These are phyloP conservation scores for Ceratopteris richardii DNA, from an alignment of 75 land plant genomes.

Conservation along the genomic window DNA sequence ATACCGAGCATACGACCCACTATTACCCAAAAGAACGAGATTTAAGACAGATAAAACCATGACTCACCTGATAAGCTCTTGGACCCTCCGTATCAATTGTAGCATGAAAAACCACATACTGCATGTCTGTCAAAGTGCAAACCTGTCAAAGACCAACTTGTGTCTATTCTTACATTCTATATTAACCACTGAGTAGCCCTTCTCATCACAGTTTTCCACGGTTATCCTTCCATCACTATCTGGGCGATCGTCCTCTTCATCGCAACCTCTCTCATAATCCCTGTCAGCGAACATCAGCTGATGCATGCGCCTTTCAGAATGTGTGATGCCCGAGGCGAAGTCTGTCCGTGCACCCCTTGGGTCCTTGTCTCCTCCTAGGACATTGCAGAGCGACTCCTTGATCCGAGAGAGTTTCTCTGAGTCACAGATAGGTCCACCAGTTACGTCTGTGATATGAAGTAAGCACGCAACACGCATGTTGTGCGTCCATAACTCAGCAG, in stretches of 20 bases:
- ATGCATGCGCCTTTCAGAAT: conserved; percentile 72
- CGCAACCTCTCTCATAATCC: conserved; percentile 52
- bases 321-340: conserved; percentile 29
- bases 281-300: conserved; percentile 66
- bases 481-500: conserved; percentile 91
- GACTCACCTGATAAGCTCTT: conserved; percentile 1
- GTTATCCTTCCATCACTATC: conserved; percentile 10
- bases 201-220: no score
- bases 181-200: conserved; percentile 26
- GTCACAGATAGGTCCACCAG: conserved; percentile 16
- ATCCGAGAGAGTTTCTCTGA: conserved; percentile 4
- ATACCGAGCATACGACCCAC: no score
- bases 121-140: conserved; percentile 35
- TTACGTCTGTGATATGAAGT: conserved; percentile 26
- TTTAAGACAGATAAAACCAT: no score
- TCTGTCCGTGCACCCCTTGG: conserved; percentile 11
- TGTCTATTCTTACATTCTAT: conserved; percentile 26
- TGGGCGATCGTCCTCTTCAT: neutral
- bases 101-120: conserved; percentile 31
- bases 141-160: conserved; percentile 29
- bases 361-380: conserved; percentile 16
- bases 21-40: no score
- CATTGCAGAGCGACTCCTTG: conserved; percentile 9
- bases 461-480: conserved; percentile 70
- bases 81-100: neutral